Evolutionary conservation across 176 grass and related monocot species (phyloP).

Genomic region (Oryza rufipogon): DNA sequence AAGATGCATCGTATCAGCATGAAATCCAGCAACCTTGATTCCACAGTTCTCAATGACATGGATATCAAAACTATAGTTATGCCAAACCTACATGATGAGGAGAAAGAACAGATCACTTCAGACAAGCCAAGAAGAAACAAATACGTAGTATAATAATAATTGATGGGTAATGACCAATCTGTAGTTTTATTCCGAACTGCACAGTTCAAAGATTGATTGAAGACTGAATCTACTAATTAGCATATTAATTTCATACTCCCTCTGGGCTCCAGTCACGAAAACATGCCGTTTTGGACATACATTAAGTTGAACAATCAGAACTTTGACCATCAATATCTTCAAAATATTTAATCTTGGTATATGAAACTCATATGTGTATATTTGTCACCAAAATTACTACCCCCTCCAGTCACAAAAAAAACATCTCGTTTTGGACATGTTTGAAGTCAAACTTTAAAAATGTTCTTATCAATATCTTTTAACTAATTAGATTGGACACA

Average conservation of each 20-base stretch:
- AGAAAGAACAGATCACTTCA: slow-evolving; percentile 29
- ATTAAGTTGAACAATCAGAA: too few species aligned
- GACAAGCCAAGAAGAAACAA: slow-evolving; percentile 34
- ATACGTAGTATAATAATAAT: slow-evolving; percentile 7
- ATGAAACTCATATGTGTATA: too few species aligned
- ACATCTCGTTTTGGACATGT: too few species aligned
- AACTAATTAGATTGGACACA: too few species aligned
- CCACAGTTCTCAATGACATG: slow-evolving; percentile 86
- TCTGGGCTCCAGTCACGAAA: neutral
- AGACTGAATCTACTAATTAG: neutral
- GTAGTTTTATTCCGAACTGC: neutral
- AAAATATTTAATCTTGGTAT: too few species aligned
- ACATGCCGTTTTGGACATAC: too few species aligned
- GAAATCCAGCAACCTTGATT: slow-evolving; percentile 81
- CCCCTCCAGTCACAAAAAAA: too few species aligned
- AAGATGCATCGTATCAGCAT: slow-evolving; percentile 98
- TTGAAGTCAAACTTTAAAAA: too few species aligned
- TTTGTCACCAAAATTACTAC: too few species aligned
- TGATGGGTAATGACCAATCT: slow-evolving; percentile 11
- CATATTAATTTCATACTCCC: neutral
- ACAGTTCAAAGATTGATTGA: slow-evolving; percentile 13
- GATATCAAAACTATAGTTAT: slow-evolving; percentile 97
- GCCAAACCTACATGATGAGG: slow-evolving; percentile 79
- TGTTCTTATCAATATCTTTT: too few species aligned
- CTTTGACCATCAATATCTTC: too few species aligned